Evolutionary conservation across 2,329 filamentous ascomycete genomes (phyloP).

Genomic region (Chaetomiaceae sp.): DNA sequence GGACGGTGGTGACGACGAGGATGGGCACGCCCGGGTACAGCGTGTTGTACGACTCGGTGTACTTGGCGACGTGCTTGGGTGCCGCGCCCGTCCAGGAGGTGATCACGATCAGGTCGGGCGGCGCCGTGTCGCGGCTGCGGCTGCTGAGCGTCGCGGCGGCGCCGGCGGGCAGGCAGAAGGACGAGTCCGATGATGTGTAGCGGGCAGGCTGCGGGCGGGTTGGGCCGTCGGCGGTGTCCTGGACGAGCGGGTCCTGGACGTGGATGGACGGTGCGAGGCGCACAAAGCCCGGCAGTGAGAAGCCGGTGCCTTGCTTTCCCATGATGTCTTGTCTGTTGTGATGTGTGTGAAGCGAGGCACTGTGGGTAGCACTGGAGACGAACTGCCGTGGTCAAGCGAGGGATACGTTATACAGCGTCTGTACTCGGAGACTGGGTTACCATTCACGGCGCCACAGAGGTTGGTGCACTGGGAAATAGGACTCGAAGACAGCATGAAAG

Average conservation of each 20-base stretch:
- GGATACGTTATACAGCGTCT: no score
- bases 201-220: no score
- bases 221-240: no score
- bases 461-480: no score
- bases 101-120: slow-evolving; percentile 37
- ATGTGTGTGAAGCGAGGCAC: no score
- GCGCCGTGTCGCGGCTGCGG: slow-evolving; percentile 2
- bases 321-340: no score
- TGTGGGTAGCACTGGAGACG: no score
- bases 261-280: slow-evolving; percentile 34
- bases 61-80: slow-evolving; percentile 39
- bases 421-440: no score
- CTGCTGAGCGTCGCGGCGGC: background rate
- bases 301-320: slow-evolving; percentile 1
- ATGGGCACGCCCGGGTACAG: slow-evolving; percentile 38
- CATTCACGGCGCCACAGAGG: no score
- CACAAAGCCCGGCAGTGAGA: slow-evolving; percentile 34
- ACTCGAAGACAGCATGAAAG: no score
- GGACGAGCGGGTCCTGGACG: slow-evolving; percentile 28
- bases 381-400: no score
- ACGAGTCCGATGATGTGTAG: slow-evolving; percentile 2
- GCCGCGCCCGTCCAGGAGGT: slow-evolving; percentile 43
- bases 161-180: background rate
- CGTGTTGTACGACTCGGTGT: slow-evolving; percentile 37
- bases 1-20: slow-evolving; percentile 31